Evolutionary conservation across 2,329 filamentous ascomycete species (phyloP).

Genomic region (Ambrosiella beaveri): DNA sequence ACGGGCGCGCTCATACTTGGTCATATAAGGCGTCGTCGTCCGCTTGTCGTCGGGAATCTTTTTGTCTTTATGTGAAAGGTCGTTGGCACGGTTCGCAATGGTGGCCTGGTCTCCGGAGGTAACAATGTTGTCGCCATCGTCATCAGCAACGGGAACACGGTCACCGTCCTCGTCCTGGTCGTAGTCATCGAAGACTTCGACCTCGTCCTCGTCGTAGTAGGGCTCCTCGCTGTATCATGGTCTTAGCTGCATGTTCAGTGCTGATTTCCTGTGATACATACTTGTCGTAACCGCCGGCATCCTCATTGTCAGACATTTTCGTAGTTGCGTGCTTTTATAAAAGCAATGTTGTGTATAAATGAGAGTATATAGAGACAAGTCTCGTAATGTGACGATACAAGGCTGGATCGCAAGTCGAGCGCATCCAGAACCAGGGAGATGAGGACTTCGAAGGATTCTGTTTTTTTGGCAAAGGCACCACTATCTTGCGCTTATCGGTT

Average conservation of each 20-base stretch:
- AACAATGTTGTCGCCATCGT: conserved; percentile 42
- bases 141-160: conserved; percentile 33
- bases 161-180: conserved; percentile 34
- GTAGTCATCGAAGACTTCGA: conserved; percentile 38
- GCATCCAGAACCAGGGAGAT: not conserved
- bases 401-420: not conserved
- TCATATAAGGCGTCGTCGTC: conserved; percentile 95
- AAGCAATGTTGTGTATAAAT: not conserved
- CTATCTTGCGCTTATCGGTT: conserved; percentile 1
- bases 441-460: not conserved
- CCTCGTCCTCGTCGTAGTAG: conserved; percentile 51
- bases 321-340: not conserved
- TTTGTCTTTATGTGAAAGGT: conserved; percentile 54
- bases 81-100: conserved; percentile 33
- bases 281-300: conserved; percentile 41
- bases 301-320: conserved; percentile 58
- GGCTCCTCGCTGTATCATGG: conserved; percentile 41
- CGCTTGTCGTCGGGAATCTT: conserved; percentile 79
- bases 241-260: conserved; percentile 13
- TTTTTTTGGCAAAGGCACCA: not conserved
- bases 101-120: conserved; percentile 44
- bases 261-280: conserved; percentile 21
- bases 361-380: not conserved
- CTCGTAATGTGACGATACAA: not conserved
- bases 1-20: conserved; percentile 91